Conservation (phyloP, 2,329 filamentous ascomycete genomes). For the Aspergillus sp. region DNA sequence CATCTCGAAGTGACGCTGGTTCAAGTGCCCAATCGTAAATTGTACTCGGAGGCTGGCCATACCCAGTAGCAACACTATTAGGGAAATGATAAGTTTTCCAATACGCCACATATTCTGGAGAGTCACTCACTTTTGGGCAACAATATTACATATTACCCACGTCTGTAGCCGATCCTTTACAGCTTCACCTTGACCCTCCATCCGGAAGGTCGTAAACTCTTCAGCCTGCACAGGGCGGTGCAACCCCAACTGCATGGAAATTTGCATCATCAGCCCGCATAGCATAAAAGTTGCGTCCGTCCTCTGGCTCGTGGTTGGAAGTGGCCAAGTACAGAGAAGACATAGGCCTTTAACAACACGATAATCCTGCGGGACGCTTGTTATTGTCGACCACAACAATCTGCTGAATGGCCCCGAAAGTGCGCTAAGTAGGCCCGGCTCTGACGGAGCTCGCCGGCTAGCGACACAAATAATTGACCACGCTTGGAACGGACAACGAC, state of each 20-base stretch:
- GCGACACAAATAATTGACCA: constrained; percentile 65
- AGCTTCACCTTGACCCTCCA: constrained; percentile 59
- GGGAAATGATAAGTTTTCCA: constrained; percentile 11
- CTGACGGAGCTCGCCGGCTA: constrained; percentile 56
- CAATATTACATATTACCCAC: constrained; percentile 67
- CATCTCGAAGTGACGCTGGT: constrained; percentile 44
- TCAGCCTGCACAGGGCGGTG: constrained; percentile 63
- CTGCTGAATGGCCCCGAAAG: constrained; percentile 53
- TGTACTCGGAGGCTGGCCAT: constrained; percentile 63
- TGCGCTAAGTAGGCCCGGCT: constrained; percentile 54
- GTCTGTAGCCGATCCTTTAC: constrained; percentile 63
- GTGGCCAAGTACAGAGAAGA: constrained; percentile 62
- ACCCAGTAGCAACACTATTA: constrained; percentile 59
- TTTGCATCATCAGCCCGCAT: constrained; percentile 64
- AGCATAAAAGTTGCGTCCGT: constrained; percentile 65
- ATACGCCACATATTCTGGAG: background rate
- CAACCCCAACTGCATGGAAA: constrained; percentile 63
- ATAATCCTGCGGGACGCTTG: constrained; percentile 60
- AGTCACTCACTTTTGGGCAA: constrained; percentile 59
- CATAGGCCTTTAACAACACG: constrained; percentile 64
- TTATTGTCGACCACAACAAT: constrained; percentile 60
- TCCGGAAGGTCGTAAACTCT: constrained; percentile 49
- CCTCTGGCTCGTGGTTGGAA: constrained; percentile 61
- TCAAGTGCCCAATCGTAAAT: constrained; percentile 59
- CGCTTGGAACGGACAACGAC: constrained; percentile 59